phyloP scores from a whole-genome alignment of 192 early-diverging fungal genomes.

The Backusella circina region DNA sequence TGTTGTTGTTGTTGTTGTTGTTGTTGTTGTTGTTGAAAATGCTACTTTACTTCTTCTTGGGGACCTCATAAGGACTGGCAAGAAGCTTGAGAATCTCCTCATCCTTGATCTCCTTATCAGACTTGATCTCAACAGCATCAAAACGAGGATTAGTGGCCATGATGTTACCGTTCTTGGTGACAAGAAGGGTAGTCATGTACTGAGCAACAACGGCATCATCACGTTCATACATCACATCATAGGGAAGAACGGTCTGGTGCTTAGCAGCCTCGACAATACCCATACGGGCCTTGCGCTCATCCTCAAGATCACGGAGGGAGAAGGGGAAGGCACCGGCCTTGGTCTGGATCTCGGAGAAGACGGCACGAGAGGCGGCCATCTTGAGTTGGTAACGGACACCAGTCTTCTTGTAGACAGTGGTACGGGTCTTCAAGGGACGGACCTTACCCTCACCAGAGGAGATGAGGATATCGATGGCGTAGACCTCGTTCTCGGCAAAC shows the following conservation, averaged over 20 bases:
- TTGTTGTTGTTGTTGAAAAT: no score
- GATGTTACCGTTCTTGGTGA: slow-evolving; percentile 84
- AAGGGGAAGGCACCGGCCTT: slow-evolving; percentile 89
- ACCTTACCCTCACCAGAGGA: slow-evolving; percentile 89
- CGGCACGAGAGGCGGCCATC: slow-evolving; percentile 77
- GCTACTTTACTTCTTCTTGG: slow-evolving; percentile 14
- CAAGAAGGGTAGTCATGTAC: slow-evolving; percentile 88
- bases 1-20: no score
- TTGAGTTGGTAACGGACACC: slow-evolving; percentile 79
- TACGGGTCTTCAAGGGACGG: slow-evolving; percentile 64
- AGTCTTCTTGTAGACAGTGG: slow-evolving; percentile 91
- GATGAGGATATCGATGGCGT: slow-evolving; percentile 85
- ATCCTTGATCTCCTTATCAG: slow-evolving; percentile 83
- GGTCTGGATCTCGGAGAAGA: slow-evolving; percentile 70
- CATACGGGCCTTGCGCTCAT: slow-evolving; percentile 90
- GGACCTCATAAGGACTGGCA: slow-evolving; percentile 45
- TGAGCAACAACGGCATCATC: slow-evolving; percentile 76
- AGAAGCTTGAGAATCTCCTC: slow-evolving; percentile 76
- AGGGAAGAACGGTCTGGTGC: slow-evolving; percentile 77
- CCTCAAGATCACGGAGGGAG: slow-evolving; percentile 77
- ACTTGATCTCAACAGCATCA: slow-evolving; percentile 73
- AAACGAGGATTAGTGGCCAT: slow-evolving; percentile 79
- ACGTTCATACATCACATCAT: slow-evolving; percentile 83
- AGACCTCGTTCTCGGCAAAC: slow-evolving; percentile 89
- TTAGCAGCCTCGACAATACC: slow-evolving; percentile 88